A percentile compares a stretch with the other conserved stretches of the same genome.
phyloP scores from a whole-genome alignment of 352 stramenopile species.

The Pythium insidiosum region DNA sequence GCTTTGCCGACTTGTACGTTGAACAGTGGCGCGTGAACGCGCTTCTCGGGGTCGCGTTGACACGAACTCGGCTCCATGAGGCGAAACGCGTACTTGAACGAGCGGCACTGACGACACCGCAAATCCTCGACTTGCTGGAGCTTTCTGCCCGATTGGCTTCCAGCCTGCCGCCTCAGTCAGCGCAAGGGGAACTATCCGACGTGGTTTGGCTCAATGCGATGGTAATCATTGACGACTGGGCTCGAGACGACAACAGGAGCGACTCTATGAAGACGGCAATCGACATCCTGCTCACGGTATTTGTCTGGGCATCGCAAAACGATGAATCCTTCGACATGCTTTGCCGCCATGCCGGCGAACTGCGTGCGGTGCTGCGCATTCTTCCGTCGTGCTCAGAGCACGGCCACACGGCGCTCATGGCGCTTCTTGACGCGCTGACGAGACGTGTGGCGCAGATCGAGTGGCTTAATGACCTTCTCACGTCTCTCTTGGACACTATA shows the following conservation, averaged over 20 bases:
- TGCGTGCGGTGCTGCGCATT: conserved; percentile 7
- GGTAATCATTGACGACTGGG: conserved; percentile 10
- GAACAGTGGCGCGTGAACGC: too few species aligned
- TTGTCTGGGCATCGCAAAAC: conserved; percentile 13
- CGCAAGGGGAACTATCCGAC: too few species aligned
- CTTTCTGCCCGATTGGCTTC: too few species aligned
- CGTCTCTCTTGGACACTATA: conserved; percentile 23
- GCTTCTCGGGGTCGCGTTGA: too few species aligned
- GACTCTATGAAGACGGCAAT: conserved; percentile 2
- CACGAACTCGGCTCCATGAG: too few species aligned
- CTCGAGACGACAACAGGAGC: conserved; percentile 5
- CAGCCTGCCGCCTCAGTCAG: too few species aligned
- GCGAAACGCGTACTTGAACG: too few species aligned
- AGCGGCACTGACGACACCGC: too few species aligned
- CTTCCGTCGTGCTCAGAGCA: conserved; percentile 2
- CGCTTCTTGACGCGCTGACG: conserved; percentile 24
- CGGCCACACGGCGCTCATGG: conserved; percentile 8
- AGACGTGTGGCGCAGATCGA: conserved; percentile 19
- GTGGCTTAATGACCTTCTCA: conserved; percentile 26
- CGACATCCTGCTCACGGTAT: conserved; percentile 4
- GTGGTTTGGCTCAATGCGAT: conserved; percentile 13
- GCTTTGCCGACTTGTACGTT: too few species aligned
- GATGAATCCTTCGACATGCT: conserved; percentile 16
- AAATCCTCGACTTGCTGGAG: too few species aligned
- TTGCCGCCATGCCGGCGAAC: conserved; percentile 2